Conservation (phyloP, 2,329 filamentous ascomycete genomes). For the Cytospora leucostoma region DNA sequence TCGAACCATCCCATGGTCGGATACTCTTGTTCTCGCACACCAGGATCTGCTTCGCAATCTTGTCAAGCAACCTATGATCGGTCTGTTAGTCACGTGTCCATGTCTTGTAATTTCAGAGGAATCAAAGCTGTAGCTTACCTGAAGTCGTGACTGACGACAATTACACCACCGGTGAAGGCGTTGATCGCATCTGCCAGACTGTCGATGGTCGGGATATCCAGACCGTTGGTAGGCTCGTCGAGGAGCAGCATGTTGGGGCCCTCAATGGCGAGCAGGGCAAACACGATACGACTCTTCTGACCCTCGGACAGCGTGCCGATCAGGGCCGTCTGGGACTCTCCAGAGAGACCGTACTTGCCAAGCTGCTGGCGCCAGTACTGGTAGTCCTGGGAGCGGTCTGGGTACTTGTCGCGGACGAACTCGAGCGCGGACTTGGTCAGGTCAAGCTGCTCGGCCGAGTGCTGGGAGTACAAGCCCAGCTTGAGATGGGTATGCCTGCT, state of each 20-base stretch:
- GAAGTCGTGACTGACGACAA: conserved; percentile 99
- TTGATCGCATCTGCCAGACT: conserved; percentile 97
- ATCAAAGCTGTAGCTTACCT: conserved; percentile 60
- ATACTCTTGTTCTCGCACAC: conserved; percentile 99
- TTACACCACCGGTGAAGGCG: conserved; percentile 91
- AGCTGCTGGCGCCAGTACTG: conserved; percentile 99
- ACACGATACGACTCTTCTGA: conserved; percentile 97
- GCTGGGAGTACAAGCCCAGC: conserved; percentile 96
- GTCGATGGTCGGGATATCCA: conserved; percentile 98
- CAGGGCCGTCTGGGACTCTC: conserved; percentile 91
- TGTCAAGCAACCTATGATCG: conserved; percentile 79
- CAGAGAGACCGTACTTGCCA: conserved; percentile 88
- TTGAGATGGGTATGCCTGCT: conserved; percentile 97
- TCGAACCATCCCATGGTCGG: conserved; percentile 81
- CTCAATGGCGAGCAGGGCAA: conserved; percentile 93
- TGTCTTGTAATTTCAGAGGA: conserved; percentile 8
- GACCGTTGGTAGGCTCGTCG: conserved; percentile 98
- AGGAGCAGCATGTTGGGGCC: conserved; percentile 95
- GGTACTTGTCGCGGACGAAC: conserved; percentile 96
- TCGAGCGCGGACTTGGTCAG: conserved; percentile 96
- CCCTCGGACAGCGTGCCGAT: conserved; percentile 98
- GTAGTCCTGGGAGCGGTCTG: conserved; percentile 88
- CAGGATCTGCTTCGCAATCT: conserved; percentile 99
- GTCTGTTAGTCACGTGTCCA: conserved; percentile 28
- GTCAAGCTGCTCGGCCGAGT: conserved; percentile 97